These are phyloP conservation scores for Phalaenopsis hybrid DNA, from an alignment of 116 monocot species.

Conservation along the genomic window DNA sequence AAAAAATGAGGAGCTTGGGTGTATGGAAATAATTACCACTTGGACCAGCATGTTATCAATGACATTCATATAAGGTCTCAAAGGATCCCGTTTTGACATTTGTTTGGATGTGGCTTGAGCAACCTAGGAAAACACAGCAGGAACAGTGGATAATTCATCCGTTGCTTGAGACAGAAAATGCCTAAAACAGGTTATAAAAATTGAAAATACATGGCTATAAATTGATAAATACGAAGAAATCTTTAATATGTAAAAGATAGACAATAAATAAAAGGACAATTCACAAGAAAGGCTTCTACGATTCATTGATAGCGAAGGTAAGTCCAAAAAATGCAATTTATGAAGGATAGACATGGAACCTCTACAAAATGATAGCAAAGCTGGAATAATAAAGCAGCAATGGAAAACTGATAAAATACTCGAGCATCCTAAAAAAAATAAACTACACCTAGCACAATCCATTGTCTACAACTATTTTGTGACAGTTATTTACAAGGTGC, in stretches of 20 bases:
- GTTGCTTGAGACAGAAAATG: not conserved
- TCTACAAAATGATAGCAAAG: not conserved
- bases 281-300: not conserved
- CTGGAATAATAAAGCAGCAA: not conserved
- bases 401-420: not conserved
- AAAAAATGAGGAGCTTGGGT: not conserved
- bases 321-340: not conserved
- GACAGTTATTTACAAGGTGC: not conserved
- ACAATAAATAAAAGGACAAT: not conserved
- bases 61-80: slow-evolving; percentile 85
- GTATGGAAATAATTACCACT: slow-evolving; percentile 48
- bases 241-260: not conserved
- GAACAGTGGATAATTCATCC: not conserved
- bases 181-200: not conserved
- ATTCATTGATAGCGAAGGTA: not conserved
- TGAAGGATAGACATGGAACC: not conserved
- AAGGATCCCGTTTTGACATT: slow-evolving; percentile 91
- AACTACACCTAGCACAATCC: not conserved
- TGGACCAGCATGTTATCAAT: slow-evolving; percentile 89
- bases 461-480: not conserved
- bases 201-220: not conserved
- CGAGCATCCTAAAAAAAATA: not conserved
- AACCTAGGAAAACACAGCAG: slow-evolving; percentile 39
- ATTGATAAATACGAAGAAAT: not conserved
- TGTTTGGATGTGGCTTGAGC: slow-evolving; percentile 97